Evolutionary conservation across 2,329 filamentous ascomycete genomes (phyloP).

Genomic region (Thielaviopsis ethacetica): DNA sequence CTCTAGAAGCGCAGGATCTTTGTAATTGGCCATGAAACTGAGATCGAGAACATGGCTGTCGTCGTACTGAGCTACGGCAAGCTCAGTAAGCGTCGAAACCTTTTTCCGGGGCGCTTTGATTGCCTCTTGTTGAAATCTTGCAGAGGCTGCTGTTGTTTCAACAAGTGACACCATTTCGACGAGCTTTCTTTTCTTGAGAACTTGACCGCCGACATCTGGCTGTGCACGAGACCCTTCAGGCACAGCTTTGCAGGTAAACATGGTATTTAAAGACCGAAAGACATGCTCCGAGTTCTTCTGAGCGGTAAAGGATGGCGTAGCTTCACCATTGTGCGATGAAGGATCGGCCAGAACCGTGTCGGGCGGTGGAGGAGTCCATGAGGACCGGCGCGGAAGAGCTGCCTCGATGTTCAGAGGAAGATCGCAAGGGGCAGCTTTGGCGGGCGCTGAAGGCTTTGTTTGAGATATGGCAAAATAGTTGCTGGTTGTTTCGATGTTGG

Average conservation of each 20-base stretch:
- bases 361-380: conserved; percentile 4
- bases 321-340: not conserved
- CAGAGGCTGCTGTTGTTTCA: not conserved
- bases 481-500: not conserved
- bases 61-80: conserved; percentile 11
- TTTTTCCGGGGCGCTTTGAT: conserved; percentile 10
- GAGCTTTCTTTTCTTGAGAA: not conserved
- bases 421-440: not conserved
- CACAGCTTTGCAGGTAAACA: not conserved
- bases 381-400: conserved; percentile 1
- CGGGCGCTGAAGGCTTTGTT: not conserved
- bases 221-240: not conserved
- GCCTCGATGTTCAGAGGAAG: conserved; percentile 6
- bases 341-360: not conserved
- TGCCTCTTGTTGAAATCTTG: not conserved
- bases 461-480: not conserved
- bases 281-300: not conserved
- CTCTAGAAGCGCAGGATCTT: conserved; percentile 8
- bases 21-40: conserved; percentile 8
- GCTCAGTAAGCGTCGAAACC: conserved; percentile 8
- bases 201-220: not conserved
- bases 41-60: conserved; percentile 8
- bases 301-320: not conserved
- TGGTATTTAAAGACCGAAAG: not conserved
- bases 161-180: not conserved